These are phyloP conservation scores for Cicer judaicum DNA, from an alignment of 306 rosid genomes.

Conservation along the genomic window DNA sequence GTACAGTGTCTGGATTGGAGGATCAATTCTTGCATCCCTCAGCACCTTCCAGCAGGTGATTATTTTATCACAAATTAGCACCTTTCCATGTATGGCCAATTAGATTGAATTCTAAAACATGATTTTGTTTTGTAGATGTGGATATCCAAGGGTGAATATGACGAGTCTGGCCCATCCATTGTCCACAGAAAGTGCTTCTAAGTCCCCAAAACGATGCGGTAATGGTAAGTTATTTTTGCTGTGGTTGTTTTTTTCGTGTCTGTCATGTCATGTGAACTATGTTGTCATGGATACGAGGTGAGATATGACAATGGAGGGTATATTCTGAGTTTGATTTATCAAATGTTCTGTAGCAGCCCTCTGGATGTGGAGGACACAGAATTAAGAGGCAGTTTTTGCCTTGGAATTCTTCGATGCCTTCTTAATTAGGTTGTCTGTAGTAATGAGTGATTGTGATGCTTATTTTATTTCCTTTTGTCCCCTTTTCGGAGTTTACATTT, in stretches of 20 bases:
- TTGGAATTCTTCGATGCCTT: constrained; percentile 57
- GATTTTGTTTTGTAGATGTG: constrained; percentile 70
- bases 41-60: constrained; percentile 99
- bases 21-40: constrained; percentile 98
- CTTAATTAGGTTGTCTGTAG: constrained; percentile 64
- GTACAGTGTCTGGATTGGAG: constrained; percentile 99
- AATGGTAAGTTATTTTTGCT: constrained; percentile 70
- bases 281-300: constrained; percentile 57
- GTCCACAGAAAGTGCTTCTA: constrained; percentile 99
- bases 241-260: constrained; percentile 82
- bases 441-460: constrained; percentile 71
- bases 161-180: constrained; percentile 94
- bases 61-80: not conserved
- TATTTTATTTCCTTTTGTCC: constrained; percentile 34
- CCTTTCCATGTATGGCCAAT: not conserved
- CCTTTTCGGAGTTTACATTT: constrained; percentile 45
- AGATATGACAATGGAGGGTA: constrained; percentile 51
- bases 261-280: constrained; percentile 70
- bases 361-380: constrained; percentile 57
- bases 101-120: constrained; percentile 37
- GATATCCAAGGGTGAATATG: constrained; percentile 95
- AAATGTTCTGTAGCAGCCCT: constrained; percentile 48
- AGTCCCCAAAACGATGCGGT: constrained; percentile 55
- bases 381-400: constrained; percentile 48
- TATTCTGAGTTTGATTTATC: constrained; percentile 50